Percentiles rank a stretch among this genome's conserved stretches.
phyloP scores from a whole-genome alignment of 345 rosid genomes.

The Bretschneidera sinensis region DNA sequence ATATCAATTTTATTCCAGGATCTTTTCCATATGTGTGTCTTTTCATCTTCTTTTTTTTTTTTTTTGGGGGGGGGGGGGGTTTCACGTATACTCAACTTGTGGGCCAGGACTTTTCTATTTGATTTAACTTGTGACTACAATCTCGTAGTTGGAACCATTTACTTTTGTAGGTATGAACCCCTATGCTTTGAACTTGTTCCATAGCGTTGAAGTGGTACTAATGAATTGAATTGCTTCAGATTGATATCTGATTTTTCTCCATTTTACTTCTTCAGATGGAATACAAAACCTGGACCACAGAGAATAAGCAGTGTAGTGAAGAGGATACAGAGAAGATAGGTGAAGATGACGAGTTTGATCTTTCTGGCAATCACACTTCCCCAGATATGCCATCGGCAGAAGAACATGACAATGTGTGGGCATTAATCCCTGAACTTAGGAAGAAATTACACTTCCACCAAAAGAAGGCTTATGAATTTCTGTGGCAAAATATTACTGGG shows the following conservation, averaged over 20 bases:
- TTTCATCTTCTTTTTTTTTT: too few relatives aligned
- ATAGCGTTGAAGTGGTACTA: neutral
- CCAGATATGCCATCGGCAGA: constrained; percentile 28
- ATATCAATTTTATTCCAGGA: too few relatives aligned
- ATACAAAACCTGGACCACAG: constrained; percentile 36
- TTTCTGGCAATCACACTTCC: constrained; percentile 23
- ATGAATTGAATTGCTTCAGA: neutral
- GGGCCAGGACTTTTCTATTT: neutral
- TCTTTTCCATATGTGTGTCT: too few relatives aligned
- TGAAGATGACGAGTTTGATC: constrained; percentile 27
- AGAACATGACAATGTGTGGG: constrained; percentile 73
- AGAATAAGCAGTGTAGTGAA: constrained; percentile 25
- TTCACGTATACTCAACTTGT: too few relatives aligned
- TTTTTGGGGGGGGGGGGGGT: too few relatives aligned
- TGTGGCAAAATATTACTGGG: constrained; percentile 81
- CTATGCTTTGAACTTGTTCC: neutral
- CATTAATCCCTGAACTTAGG: constrained; percentile 67
- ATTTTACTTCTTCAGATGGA: constrained; percentile 34
- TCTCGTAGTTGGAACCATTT: neutral
- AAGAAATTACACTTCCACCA: constrained; percentile 71
- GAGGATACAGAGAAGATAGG: constrained; percentile 31
- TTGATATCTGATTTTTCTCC: constrained; percentile 7
- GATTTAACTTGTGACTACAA: neutral
- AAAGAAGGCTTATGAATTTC: constrained; percentile 79
- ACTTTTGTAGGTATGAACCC: neutral